phyloP scores from a whole-genome alignment of 2,329 filamentous ascomycete species.

The Nakataea oryzae region DNA sequence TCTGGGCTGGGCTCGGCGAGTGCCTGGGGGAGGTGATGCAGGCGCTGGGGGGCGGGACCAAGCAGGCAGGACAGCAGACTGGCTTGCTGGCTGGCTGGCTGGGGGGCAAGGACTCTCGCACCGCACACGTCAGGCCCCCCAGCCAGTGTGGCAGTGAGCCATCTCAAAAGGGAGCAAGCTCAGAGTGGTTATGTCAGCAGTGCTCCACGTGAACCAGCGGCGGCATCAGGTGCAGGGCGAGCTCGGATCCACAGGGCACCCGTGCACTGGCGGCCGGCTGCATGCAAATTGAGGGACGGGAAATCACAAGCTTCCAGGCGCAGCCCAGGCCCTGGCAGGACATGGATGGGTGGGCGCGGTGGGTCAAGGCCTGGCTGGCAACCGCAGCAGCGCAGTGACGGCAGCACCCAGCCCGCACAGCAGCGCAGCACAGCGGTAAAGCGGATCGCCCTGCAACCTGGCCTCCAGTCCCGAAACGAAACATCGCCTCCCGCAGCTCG shows the following conservation, averaged over 20 bases:
- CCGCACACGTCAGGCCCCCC: slow-evolving; percentile 4
- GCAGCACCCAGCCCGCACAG: not conserved
- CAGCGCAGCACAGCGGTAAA: not conserved
- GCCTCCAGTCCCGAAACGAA: not conserved
- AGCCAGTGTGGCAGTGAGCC: not conserved
- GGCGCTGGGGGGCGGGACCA: not conserved
- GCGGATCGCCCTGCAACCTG: not conserved
- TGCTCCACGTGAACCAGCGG: not conserved
- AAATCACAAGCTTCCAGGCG: slow-evolving; percentile 1
- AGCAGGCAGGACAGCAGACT: not conserved
- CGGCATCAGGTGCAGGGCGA: too few relatives aligned
- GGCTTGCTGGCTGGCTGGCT: too few relatives aligned
- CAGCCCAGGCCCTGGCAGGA: too few relatives aligned
- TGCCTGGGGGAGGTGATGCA: not conserved
- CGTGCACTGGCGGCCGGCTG: too few relatives aligned
- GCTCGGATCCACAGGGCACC: not conserved
- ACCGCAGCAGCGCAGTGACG: not conserved
- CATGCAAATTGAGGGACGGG: not conserved
- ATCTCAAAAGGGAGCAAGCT: too few relatives aligned
- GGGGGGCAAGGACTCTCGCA: not conserved
- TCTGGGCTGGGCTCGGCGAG: not conserved
- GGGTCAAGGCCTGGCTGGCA: too few relatives aligned
- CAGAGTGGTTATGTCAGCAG: not conserved
- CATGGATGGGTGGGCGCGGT: not conserved
- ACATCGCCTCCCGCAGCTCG: too few relatives aligned